A percentile compares a stretch with the other conserved stretches of the same genome.
phyloP scores from a whole-genome alignment of 2,329 filamentous ascomycete genomes.

The Fusarium circinatum region DNA sequence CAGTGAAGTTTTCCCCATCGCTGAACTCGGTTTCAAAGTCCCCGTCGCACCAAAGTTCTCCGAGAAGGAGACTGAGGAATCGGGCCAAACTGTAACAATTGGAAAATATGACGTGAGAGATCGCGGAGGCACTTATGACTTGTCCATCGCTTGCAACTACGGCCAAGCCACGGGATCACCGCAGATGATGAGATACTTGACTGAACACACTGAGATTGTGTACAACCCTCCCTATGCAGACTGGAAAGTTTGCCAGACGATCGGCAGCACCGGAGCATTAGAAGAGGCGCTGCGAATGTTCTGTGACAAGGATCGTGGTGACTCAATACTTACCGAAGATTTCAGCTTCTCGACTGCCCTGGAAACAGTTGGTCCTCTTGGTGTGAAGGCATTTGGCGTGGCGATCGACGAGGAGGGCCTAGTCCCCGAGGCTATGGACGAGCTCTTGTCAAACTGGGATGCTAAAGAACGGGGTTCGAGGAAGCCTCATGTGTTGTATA shows the following conservation, averaged over 20 bases:
- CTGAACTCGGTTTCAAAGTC: conserved; percentile 78
- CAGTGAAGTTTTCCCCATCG: conserved; percentile 91
- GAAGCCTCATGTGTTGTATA: conserved; percentile 68
- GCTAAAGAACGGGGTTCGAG: conserved; percentile 53
- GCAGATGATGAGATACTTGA: conserved; percentile 89
- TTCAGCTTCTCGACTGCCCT: conserved; percentile 86
- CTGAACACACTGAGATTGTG: conserved; percentile 94
- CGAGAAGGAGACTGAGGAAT: conserved; percentile 70
- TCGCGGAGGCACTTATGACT: conserved; percentile 68
- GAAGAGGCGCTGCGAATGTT: conserved; percentile 89
- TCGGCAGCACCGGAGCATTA: conserved; percentile 86
- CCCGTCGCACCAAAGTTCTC: conserved; percentile 76
- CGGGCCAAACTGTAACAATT: conserved; percentile 70
- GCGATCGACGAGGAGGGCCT: conserved; percentile 65
- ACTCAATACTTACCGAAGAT: conserved; percentile 86
- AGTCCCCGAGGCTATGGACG: conserved; percentile 62
- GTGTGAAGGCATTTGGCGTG: conserved; percentile 62
- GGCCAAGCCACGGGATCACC: conserved; percentile 86
- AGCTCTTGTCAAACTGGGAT: conserved; percentile 63
- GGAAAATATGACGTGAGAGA: conserved; percentile 86
- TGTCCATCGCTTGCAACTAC: conserved; percentile 92
- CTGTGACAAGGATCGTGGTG: conserved; percentile 72
- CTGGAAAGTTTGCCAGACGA: conserved; percentile 85
- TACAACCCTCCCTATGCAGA: conserved; percentile 88
- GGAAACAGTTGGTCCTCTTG: conserved; percentile 66